Percentiles rank a stretch among this genome's conserved stretches.
Evolutionary conservation across 2,329 filamentous ascomycete genomes (phyloP).

Genomic region (Aspergillus tamarii): DNA sequence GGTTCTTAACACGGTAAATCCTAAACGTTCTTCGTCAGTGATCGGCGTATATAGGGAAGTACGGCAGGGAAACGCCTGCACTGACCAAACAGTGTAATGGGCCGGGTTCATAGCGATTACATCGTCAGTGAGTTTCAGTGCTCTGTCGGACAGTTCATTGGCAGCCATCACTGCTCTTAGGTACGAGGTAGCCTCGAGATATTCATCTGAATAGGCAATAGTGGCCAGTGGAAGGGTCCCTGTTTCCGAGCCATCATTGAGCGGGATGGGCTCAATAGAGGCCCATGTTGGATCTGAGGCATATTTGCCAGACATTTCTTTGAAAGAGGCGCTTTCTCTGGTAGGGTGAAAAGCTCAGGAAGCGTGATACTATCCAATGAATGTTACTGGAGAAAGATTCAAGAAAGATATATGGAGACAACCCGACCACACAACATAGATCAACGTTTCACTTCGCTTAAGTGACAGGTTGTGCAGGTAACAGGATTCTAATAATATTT

Average conservation of each 20-base stretch:
- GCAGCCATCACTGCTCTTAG: conserved; percentile 89
- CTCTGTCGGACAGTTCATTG: conserved; percentile 80
- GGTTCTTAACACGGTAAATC: conserved; percentile 82
- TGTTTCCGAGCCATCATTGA: conserved; percentile 71
- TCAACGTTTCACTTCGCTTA: neutral
- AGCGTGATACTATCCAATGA: neutral
- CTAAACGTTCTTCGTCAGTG: conserved; percentile 38
- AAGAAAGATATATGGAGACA: neutral
- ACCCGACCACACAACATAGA: neutral
- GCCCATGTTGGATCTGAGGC: conserved; percentile 76
- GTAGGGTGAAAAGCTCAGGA: neutral
- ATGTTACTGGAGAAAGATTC: neutral
- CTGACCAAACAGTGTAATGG: conserved; percentile 93
- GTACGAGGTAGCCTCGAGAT: conserved; percentile 90
- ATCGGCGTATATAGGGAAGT: neutral
- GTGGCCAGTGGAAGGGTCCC: conserved; percentile 72
- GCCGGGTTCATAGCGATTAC: conserved; percentile 93
- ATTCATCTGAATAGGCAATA: conserved; percentile 88
- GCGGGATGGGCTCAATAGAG: conserved; percentile 79
- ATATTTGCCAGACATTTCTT: conserved; percentile 49
- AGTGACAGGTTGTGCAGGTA: no score
- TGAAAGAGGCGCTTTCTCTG: neutral
- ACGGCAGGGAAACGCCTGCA: conserved; percentile 6
- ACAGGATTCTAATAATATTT: neutral
- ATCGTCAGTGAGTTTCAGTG: conserved; percentile 79